Percentiles rank a stretch among this genome's conserved stretches.
Conservation (phyloP, 345 rosid genomes). For the Lepidium africanum region DNA sequence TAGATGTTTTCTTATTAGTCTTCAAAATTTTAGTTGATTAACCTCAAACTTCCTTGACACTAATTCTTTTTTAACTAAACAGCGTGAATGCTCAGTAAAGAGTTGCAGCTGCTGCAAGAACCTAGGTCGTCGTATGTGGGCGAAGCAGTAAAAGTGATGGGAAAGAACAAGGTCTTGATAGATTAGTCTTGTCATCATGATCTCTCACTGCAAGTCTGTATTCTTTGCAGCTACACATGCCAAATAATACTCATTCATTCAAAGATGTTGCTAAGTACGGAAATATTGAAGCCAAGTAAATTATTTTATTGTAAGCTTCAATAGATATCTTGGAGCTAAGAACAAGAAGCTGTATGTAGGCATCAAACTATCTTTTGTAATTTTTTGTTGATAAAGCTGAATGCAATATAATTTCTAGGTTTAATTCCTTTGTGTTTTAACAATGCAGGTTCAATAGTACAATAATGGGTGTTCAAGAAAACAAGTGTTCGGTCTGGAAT, state of each 20-base stretch:
- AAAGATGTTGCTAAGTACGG: constrained; percentile 58
- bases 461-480: too few species aligned
- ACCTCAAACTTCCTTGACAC: constrained; percentile 1
- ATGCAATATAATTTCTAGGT: too few species aligned
- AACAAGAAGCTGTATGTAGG: too few species aligned
- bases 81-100: constrained; percentile 96
- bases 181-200: too few species aligned
- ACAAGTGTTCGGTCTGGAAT: too few species aligned
- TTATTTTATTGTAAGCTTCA: too few species aligned
- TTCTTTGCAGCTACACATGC: constrained; percentile 51
- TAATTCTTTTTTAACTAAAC: constrained; percentile 4
- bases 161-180: constrained; percentile 92
- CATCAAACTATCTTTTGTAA: too few species aligned
- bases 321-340: too few species aligned
- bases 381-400: too few species aligned
- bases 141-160: constrained; percentile 99
- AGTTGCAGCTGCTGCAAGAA: constrained; percentile 92
- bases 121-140: constrained; percentile 99
- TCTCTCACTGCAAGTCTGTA: not conserved
- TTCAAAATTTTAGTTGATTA: not conserved
- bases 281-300: too few species aligned
- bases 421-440: too few species aligned
- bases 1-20: not conserved
- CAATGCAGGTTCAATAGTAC: too few species aligned
- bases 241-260: constrained; percentile 50